Percentiles rank a stretch among this genome's conserved stretches.
These are phyloP conservation scores for Plectranthus barbatus DNA, from an alignment of 257 asterid species.

Conservation along the genomic window DNA sequence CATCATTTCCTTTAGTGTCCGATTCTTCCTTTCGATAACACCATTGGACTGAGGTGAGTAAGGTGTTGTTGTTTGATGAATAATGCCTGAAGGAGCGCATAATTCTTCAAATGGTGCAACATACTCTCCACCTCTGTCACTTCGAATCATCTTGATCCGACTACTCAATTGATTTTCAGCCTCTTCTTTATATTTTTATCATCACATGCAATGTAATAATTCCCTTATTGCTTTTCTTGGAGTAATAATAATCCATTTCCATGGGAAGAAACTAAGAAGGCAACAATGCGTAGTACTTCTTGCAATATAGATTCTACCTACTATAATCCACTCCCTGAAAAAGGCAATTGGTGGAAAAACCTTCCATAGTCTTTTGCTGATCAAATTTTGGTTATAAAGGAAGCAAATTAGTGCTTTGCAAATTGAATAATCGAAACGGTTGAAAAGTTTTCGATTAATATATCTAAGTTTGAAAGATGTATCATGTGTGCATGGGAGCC, in stretches of 20 bases:
- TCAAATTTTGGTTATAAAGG: background rate
- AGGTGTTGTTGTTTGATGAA: too few relatives aligned
- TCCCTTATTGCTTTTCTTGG: background rate
- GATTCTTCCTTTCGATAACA: too few relatives aligned
- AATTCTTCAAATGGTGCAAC: too few relatives aligned
- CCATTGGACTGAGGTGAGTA: too few relatives aligned
- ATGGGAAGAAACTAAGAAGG: background rate
- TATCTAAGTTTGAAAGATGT: background rate
- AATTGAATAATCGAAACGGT: background rate
- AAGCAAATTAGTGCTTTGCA: background rate
- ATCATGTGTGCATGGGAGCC: background rate
- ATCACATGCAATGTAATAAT: background rate
- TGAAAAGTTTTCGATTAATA: background rate
- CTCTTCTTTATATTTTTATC: too few relatives aligned
- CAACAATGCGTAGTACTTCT: background rate
- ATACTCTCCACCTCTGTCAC: too few relatives aligned
- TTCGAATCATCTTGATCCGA: too few relatives aligned
- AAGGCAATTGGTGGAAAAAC: background rate
- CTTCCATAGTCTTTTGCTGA: background rate
- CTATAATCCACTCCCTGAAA: background rate
- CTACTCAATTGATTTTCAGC: too few relatives aligned
- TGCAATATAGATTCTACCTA: background rate
- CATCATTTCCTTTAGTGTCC: too few relatives aligned
- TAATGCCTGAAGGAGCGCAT: too few relatives aligned
- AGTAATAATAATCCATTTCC: background rate